Conservation (phyloP, 352 stramenopile species). For the Pythium aristosporum region DNA sequence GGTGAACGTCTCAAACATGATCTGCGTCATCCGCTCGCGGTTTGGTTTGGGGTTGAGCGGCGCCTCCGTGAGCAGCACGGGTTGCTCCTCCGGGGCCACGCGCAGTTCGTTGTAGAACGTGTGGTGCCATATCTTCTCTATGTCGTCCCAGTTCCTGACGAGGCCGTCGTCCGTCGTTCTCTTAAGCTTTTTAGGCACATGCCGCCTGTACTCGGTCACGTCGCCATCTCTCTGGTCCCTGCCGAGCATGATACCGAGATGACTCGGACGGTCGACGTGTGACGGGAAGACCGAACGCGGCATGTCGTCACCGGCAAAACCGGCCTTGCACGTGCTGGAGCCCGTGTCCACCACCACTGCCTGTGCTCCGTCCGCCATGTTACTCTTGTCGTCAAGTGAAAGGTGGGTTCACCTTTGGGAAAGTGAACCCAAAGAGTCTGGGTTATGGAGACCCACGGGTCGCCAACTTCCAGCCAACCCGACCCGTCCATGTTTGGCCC, state of each 20-base stretch:
- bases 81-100: conserved; percentile 59
- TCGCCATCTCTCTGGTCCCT: conserved; percentile 96
- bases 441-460: conserved; percentile 2
- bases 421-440: conserved; percentile 1
- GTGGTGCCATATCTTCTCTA: conserved; percentile 99
- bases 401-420: too few relatives aligned
- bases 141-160: conserved; percentile 99
- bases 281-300: conserved; percentile 97
- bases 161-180: conserved; percentile 99
- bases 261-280: conserved; percentile 94
- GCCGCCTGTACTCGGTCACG: conserved; percentile 92
- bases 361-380: conserved; percentile 66
- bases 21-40: conserved; percentile 56
- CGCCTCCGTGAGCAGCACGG: too few relatives aligned
- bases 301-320: conserved; percentile 97
- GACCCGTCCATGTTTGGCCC: conserved; percentile 18
- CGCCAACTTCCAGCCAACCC: not conserved
- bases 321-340: conserved; percentile 99
- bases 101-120: conserved; percentile 99
- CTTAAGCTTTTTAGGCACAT: conserved; percentile 88
- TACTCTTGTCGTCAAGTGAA: not conserved
- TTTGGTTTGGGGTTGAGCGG: too few relatives aligned
- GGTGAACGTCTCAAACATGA: conserved; percentile 97
- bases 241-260: conserved; percentile 96
- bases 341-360: conserved; percentile 95